Conservation (phyloP, 106 monocot genomes). For the Dioscorea dumetorum region DNA sequence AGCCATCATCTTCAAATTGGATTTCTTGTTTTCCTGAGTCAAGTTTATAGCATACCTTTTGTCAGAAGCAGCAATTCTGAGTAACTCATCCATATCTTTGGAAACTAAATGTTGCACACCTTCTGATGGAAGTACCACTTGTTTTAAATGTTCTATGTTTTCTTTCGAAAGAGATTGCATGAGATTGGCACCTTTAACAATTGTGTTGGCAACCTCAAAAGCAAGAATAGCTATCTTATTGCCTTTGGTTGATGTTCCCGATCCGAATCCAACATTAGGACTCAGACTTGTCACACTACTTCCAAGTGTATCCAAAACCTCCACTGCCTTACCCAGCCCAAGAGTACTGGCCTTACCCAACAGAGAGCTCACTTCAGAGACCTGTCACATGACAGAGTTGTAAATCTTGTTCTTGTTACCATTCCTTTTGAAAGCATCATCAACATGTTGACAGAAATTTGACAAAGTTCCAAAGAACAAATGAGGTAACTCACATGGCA, state of each 20-base stretch:
- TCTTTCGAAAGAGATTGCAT: conserved; percentile 83
- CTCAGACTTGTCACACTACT: conserved; percentile 90
- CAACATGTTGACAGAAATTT: too few species aligned
- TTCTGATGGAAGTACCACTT: conserved; percentile 77
- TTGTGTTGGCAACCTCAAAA: conserved; percentile 94
- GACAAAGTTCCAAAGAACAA: too few species aligned
- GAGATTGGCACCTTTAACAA: conserved; percentile 86
- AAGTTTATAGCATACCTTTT: conserved; percentile 44
- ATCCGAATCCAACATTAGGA: conserved; percentile 54
- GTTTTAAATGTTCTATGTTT: conserved; percentile 63
- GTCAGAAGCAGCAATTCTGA: conserved; percentile 68
- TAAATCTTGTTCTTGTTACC: too few species aligned
- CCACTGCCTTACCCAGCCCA: conserved; percentile 90
- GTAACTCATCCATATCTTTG: conserved; percentile 77
- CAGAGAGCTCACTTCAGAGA: conserved; percentile 78
- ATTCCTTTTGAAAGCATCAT: too few species aligned
- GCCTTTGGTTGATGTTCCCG: conserved; percentile 48
- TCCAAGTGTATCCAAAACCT: conserved; percentile 89
- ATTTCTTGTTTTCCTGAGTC: too few species aligned
- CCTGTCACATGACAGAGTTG: conserved; percentile 28
- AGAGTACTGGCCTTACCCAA: conserved; percentile 73
- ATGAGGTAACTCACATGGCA: too few species aligned
- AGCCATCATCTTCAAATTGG: too few species aligned
- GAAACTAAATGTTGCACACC: conserved; percentile 72
- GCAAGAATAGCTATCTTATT: conserved; percentile 75